Conservation (phyloP, 2,329 filamentous ascomycete genomes). For the Emmonsia crescens region DNA sequence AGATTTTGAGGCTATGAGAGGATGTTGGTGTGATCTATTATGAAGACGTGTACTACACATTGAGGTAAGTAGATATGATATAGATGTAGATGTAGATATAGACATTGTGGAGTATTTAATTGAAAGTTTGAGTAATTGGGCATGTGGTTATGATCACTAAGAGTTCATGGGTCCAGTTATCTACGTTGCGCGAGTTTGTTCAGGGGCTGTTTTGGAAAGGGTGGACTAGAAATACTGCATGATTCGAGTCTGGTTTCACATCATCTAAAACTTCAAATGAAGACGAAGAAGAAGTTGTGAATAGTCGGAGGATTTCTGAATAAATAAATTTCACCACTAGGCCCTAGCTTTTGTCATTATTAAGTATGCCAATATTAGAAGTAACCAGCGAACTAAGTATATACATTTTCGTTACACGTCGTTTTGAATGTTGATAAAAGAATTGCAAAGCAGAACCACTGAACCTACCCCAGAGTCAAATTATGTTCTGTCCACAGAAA, state of each 20-base stretch:
- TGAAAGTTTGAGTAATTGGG: too few relatives aligned
- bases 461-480: background rate
- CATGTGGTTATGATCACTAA: background rate
- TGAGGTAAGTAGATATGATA: background rate
- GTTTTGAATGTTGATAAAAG: background rate
- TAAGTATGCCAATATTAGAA: background rate
- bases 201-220: background rate
- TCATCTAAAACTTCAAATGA: background rate
- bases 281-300: background rate
- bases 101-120: background rate
- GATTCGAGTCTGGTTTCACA: background rate
- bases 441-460: background rate
- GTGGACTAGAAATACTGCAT: background rate
- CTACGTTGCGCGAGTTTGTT: too few relatives aligned
- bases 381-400: background rate
- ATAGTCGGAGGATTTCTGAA: background rate
- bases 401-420: background rate
- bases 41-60: background rate
- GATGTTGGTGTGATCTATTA: background rate
- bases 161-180: background rate
- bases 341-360: background rate
- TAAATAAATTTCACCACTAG: background rate
- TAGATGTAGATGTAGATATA: background rate
- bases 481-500: background rate
- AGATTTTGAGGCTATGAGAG: constrained; percentile 51